Evolutionary conservation across 1,284 basidiomycete species (phyloP), one percentile per base, ranked within the genome.

Genomic region (Naganishia sp.): DNA sequence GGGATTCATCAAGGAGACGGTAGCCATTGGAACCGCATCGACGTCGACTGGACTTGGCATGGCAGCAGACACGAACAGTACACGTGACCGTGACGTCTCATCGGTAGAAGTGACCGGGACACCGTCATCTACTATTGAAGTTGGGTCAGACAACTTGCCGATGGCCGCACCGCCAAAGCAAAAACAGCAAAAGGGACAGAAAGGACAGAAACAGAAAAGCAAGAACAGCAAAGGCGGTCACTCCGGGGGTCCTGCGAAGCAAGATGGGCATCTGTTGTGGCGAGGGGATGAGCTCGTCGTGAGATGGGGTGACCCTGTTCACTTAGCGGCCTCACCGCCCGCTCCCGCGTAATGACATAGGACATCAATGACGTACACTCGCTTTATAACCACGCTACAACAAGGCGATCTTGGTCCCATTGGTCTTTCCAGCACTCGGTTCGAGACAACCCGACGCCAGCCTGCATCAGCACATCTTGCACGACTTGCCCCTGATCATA

Each of bases 381-480:
- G 21, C 28, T 1, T 39, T 64, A 52, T 32, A 58, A 51, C 66
- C 66, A 78, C 2, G 75, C 77, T 13, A 79, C 72, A 3, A 82
- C 77, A 65, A 79, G 73, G 39, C 82, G 69, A 45, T 81, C 77
- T 0, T 74, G 84, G 47, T 85, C 86, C 86, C 87, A 94, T 63
- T 88, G 88, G 76, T 94, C 92, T 66, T 77, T 75, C 87, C 90
- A 90, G 17, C 90, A 83, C 73, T 89, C 85, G 1, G 84, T 83
- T 52, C 79, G 72, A 32, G 74, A 74, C 46, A 87, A 74, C 31
- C 78, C 74, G 43, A 79, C 82, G 17, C 74, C 68, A 54, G 31
- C 52, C 5, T 10, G 23, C 21, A 76, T 77, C 70, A 94, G 80
- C 57, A 94, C 84, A 0, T 74, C 71, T 63, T 82, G 76, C 9